Conservation (phyloP, 257 asterid genomes). For the Forsythia viridissima region DNA sequence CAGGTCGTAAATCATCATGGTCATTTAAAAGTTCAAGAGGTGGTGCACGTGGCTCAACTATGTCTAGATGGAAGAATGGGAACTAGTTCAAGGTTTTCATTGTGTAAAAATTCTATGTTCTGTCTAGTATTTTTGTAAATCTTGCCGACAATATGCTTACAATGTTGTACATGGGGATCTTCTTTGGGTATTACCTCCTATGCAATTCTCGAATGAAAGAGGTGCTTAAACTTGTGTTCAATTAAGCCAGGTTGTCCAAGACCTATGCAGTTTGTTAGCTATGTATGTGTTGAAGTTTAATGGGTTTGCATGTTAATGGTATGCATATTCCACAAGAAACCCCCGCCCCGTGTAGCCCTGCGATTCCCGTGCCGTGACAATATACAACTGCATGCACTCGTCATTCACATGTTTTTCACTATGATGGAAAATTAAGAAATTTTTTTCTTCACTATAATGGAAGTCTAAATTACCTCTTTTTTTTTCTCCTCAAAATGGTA, state of each 20-base stretch:
- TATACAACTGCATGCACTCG: no score
- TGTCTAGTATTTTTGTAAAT: not conserved
- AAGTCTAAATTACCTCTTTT: not conserved
- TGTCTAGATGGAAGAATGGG: conserved; percentile 59
- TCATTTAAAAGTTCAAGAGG: conserved; percentile 64
- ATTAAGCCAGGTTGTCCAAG: not conserved
- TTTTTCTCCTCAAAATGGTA: not conserved
- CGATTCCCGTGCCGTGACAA: no score
- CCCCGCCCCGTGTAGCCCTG: no score
- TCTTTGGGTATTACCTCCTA: not conserved
- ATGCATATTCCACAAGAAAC: not conserved
- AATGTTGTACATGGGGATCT: not conserved
- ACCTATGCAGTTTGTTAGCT: not conserved
- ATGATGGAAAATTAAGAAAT: not conserved
- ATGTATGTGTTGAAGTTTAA: not conserved
- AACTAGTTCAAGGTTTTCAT: not conserved
- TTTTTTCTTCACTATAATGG: no score
- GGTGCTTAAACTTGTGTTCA: not conserved
- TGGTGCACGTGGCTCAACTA: conserved; percentile 71
- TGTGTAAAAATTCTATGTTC: conserved; percentile 7
- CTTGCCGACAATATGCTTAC: not conserved
- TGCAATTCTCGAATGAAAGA: not conserved
- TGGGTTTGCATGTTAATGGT: not conserved
- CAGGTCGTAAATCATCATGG: conserved; percentile 51
- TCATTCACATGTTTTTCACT: not conserved